These are phyloP conservation scores for Beauveria sp. DNA, from an alignment of 2,329 filamentous ascomycete genomes.

Conservation along the genomic window DNA sequence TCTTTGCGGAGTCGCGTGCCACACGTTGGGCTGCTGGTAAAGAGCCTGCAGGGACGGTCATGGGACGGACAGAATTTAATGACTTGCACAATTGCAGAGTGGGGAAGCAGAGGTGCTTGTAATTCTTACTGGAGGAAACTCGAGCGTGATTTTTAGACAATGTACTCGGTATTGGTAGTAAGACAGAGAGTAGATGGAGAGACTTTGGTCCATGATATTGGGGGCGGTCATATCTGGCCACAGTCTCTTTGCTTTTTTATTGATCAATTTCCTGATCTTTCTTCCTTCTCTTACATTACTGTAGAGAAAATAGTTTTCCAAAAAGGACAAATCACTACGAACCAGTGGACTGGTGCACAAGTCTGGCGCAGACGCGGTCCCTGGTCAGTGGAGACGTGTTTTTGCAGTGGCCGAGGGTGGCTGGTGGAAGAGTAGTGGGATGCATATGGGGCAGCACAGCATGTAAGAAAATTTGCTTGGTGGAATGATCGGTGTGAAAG, in stretches of 20 bases:
- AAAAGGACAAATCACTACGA: slow-evolving; percentile 1
- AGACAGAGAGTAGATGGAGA: not conserved
- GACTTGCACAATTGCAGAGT: slow-evolving; percentile 1
- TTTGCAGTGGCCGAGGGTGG: slow-evolving; percentile 5
- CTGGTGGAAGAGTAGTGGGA: not conserved
- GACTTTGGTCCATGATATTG: not conserved
- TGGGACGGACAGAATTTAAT: not conserved
- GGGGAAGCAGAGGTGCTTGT: not conserved
- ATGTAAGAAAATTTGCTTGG: not conserved
- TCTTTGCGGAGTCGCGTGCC: not conserved
- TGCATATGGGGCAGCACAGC: not conserved
- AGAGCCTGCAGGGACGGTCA: not conserved
- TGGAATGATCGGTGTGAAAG: not conserved
- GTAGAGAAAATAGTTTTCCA: not conserved
- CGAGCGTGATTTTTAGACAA: not conserved
- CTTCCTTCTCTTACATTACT: no score
- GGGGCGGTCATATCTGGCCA: not conserved
- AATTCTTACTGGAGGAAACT: not conserved
- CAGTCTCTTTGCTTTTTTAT: not conserved
- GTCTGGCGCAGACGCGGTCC: slow-evolving; percentile 9
- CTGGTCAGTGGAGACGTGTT: slow-evolving; percentile 12
- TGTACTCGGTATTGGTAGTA: not conserved
- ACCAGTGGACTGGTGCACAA: not conserved
- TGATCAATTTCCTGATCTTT: no score
- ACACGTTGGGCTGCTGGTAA: not conserved